A percentile compares a stretch with the other conserved stretches of the same genome.
These are phyloP conservation scores for Kalanchoe fedtschenkoi DNA, from an alignment of 164 flowering plant species.

Conservation along the genomic window DNA sequence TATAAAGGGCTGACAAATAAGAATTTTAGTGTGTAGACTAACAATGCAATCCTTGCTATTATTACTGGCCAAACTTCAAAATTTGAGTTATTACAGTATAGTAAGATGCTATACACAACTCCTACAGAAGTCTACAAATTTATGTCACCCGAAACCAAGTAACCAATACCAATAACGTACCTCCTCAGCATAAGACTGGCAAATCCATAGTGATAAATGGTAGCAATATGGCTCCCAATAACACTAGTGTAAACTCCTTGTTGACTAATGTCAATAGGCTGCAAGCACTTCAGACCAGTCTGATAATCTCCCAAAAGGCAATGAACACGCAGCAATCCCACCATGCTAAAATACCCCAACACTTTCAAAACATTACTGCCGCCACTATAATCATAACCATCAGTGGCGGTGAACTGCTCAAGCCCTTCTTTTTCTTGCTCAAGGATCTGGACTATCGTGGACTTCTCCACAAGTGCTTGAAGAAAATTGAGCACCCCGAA, in stretches of 20 bases:
- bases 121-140: not conserved
- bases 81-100: not conserved
- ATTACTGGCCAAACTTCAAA: not conserved
- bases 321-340: constrained; percentile 90
- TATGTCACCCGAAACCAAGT: not conserved
- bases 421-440: constrained; percentile 90
- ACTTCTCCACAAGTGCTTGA: constrained; percentile 99
- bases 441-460: constrained; percentile 65
- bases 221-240: constrained; percentile 89
- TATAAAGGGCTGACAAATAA: not conserved
- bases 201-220: constrained; percentile 92
- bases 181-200: constrained; percentile 94
- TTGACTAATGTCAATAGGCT: constrained; percentile 86
- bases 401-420: constrained; percentile 85
- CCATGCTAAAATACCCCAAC: constrained; percentile 96
- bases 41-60: not conserved
- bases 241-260: constrained; percentile 88
- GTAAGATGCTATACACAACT: not conserved
- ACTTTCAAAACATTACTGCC: constrained; percentile 98
- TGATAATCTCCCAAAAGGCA: constrained; percentile 96
- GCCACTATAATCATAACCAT: constrained; percentile 94
- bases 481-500: constrained; percentile 90
- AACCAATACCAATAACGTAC: constrained; percentile 23
- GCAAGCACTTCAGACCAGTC: constrained; percentile 87
- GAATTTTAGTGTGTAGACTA: too few species aligned